These are phyloP conservation scores for Calonectria pseudoreteaudii DNA, from an alignment of 2,329 filamentous ascomycete genomes.

Conservation along the genomic window DNA sequence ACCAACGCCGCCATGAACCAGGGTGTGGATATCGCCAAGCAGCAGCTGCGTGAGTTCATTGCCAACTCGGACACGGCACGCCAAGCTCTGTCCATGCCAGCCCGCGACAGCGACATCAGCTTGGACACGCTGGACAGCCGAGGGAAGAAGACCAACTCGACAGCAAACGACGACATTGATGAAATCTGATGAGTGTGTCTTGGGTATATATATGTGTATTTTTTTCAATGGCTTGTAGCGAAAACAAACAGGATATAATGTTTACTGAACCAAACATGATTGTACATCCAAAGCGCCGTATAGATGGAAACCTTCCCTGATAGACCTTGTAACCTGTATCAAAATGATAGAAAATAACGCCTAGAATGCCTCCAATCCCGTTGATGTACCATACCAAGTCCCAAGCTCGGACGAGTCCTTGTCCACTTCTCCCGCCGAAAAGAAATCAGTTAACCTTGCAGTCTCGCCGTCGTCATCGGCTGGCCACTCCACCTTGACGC, in stretches of 20 bases:
- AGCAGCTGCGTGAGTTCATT: conserved; percentile 89
- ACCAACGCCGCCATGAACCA: conserved; percentile 88
- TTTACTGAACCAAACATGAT: conserved; percentile 31
- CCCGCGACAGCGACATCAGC: conserved; percentile 62
- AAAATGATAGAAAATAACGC: background rate
- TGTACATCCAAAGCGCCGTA: conserved; percentile 9
- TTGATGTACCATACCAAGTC: conserved; percentile 84
- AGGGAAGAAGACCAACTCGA: conserved; percentile 61
- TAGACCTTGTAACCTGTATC: background rate
- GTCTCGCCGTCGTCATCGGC: conserved; percentile 76
- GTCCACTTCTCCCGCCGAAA: conserved; percentile 59
- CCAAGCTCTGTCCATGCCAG: conserved; percentile 84
- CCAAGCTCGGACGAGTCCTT: conserved; percentile 74
- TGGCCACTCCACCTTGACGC: conserved; percentile 87
- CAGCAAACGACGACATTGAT: conserved; percentile 65
- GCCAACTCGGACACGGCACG: conserved; percentile 87
- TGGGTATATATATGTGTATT: conserved; percentile 28
- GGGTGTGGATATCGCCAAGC: conserved; percentile 91
- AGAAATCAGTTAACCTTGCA: conserved; percentile 81
- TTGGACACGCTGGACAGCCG: conserved; percentile 71
- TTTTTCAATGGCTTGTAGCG: conserved; percentile 36
- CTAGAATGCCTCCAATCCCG: conserved; percentile 78
- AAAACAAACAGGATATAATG: conserved; percentile 45
- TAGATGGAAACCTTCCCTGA: conserved; percentile 4
- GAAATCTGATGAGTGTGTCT: conserved; percentile 60